Evolutionary conservation across 1,139 yeast genomes (phyloP).

Genomic region (Yamadazyma songkhlaensis): DNA sequence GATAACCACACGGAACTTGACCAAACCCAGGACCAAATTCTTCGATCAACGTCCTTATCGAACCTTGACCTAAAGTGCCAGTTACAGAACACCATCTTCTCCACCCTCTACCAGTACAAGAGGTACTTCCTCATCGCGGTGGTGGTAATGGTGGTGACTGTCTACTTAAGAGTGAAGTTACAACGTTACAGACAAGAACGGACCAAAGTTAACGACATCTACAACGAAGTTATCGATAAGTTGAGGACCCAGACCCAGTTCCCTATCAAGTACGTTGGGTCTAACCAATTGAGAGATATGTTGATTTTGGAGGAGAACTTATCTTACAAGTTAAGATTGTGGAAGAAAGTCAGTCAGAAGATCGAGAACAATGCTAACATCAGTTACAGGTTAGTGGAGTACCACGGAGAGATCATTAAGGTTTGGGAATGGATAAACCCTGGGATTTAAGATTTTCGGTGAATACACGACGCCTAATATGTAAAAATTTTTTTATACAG

Average conservation of each 20-base stretch:
- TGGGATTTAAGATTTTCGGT: too few relatives aligned
- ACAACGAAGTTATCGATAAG: constrained; percentile 44
- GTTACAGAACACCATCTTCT: constrained; percentile 51
- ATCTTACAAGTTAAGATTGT: constrained; percentile 46
- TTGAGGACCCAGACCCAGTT: constrained; percentile 37
- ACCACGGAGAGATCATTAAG: constrained; percentile 82
- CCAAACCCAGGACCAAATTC: constrained; percentile 43
- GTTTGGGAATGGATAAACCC: constrained; percentile 85
- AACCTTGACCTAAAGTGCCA: constrained; percentile 63
- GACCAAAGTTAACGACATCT: constrained; percentile 32
- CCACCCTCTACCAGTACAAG: constrained; percentile 46
- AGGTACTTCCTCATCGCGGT: constrained; percentile 27
- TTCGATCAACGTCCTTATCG: constrained; percentile 73
- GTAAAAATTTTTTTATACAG: too few relatives aligned
- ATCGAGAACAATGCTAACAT: constrained; percentile 71
- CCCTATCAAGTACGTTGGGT: constrained; percentile 52
- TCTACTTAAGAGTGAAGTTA: constrained; percentile 30
- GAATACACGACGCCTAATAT: too few relatives aligned
- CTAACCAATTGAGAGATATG: constrained; percentile 75
- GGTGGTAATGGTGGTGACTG: constrained; percentile 18
- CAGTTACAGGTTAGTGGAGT: constrained; percentile 57
- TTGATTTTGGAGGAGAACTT: constrained; percentile 49
- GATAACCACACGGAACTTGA: constrained; percentile 25
- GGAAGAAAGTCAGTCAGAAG: constrained; percentile 59
- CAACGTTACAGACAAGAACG: constrained; percentile 29